Percentiles rank a stretch among this genome's conserved stretches.
phyloP scores from a whole-genome alignment of 257 asterid genomes.

The Nicotiana undulata region DNA sequence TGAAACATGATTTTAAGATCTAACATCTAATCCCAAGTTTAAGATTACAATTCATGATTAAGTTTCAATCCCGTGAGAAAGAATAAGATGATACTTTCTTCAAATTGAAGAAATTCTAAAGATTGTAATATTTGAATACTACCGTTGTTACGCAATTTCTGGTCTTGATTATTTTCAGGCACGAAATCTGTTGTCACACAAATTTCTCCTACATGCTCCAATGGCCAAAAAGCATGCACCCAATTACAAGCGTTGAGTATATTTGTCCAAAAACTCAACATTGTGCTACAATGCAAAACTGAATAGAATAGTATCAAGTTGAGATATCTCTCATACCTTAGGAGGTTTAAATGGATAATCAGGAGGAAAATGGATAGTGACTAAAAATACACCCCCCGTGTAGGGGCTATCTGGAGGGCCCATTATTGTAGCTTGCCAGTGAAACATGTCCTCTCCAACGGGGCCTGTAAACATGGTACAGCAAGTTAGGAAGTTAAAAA shows the following conservation, averaged over 20 bases:
- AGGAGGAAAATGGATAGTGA: slow-evolving; percentile 9
- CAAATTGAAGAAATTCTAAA: no score
- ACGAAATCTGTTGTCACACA: no score
- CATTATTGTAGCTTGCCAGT: slow-evolving; percentile 7
- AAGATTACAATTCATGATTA: no score
- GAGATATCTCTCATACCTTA: neutral
- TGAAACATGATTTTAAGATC: no score
- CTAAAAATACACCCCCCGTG: slow-evolving; percentile 4
- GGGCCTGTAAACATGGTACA: neutral
- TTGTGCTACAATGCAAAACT: neutral
- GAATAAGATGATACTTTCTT: no score
- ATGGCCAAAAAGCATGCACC: neutral
- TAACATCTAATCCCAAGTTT: no score
- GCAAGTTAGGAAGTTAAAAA: neutral
- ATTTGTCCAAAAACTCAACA: neutral
- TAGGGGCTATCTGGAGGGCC: slow-evolving; percentile 8
- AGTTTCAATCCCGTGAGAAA: no score
- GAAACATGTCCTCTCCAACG: slow-evolving; percentile 11
- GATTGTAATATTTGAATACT: no score
- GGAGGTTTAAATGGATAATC: slow-evolving; percentile 11
- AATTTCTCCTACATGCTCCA: neutral
- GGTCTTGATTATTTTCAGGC: no score
- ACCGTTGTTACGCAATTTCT: no score
- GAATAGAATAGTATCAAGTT: neutral
- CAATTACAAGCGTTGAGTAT: neutral